Percentiles rank a stretch among this genome's conserved stretches.
Evolutionary conservation across 257 asterid species (phyloP).

Genomic region (Solanum medicagineum): DNA sequence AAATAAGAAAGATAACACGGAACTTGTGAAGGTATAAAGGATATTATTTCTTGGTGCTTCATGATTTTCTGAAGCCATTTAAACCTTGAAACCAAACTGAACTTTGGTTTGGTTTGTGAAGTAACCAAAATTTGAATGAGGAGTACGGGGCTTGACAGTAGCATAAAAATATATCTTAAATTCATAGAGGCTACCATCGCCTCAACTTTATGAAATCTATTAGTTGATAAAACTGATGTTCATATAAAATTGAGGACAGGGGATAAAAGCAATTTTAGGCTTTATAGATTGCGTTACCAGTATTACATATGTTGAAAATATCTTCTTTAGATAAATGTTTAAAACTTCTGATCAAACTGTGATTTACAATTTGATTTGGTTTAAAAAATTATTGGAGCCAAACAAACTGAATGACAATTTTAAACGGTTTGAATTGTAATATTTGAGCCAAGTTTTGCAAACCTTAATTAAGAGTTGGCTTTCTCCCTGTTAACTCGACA

Average conservation of each 20-base stretch:
- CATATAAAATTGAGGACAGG: neutral
- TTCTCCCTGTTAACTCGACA: neutral
- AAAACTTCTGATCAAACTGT: neutral
- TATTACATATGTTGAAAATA: neutral
- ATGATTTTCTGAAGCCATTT: neutral
- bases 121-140: neutral
- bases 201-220: neutral
- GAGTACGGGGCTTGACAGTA: neutral
- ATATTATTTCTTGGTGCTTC: neutral
- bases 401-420: neutral
- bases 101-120: neutral
- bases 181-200: neutral
- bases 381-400: neutral
- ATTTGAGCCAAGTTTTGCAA: neutral
- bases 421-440: neutral
- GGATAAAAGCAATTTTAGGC: neutral
- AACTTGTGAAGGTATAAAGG: neutral
- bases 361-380: neutral
- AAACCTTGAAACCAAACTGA: neutral
- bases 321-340: neutral
- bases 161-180: neutral
- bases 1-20: neutral
- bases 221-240: neutral
- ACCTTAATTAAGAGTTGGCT: neutral
- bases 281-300: neutral